A percentile compares a stretch with the other conserved stretches of the same genome.
phyloP scores from a whole-genome alignment of 2,329 filamentous ascomycete genomes.

The Diplocarpon rosae region DNA sequence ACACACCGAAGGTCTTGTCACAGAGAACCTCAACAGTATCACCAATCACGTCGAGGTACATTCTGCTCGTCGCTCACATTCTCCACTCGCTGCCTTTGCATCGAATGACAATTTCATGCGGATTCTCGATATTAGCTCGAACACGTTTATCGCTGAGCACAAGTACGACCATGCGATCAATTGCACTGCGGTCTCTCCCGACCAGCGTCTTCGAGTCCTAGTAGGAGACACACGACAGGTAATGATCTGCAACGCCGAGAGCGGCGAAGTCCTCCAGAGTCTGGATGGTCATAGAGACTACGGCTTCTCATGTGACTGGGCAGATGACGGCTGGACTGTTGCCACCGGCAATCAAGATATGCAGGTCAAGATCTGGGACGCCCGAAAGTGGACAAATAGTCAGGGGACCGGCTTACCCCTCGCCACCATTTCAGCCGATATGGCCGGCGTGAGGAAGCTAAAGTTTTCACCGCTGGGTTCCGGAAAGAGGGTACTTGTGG shows the following conservation, averaged over 20 bases:
- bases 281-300: constrained; percentile 58
- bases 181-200: constrained; percentile 61
- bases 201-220: constrained; percentile 58
- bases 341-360: constrained; percentile 71
- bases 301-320: constrained; percentile 71
- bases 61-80: constrained; percentile 38
- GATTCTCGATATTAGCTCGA: constrained; percentile 45
- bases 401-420: constrained; percentile 38
- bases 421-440: constrained; percentile 47
- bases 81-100: constrained; percentile 47
- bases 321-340: constrained; percentile 63
- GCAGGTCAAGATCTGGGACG: constrained; percentile 65
- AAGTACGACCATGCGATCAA: constrained; percentile 56
- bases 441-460: constrained; percentile 58
- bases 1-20: constrained; percentile 29
- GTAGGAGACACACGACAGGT: constrained; percentile 60
- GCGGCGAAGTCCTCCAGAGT: constrained; percentile 43
- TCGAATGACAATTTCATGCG: constrained; percentile 52
- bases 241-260: constrained; percentile 58
- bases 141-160: constrained; percentile 44
- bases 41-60: constrained; percentile 55
- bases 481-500: constrained; percentile 55
- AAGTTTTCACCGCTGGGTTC: constrained; percentile 63
- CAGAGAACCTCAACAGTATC: constrained; percentile 45
- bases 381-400: constrained; percentile 52